Evolutionary conservation across 1,284 basidiomycete species (phyloP), one percentile per base, ranked within the genome.

Genomic region (Trametes polyzona): DNA sequence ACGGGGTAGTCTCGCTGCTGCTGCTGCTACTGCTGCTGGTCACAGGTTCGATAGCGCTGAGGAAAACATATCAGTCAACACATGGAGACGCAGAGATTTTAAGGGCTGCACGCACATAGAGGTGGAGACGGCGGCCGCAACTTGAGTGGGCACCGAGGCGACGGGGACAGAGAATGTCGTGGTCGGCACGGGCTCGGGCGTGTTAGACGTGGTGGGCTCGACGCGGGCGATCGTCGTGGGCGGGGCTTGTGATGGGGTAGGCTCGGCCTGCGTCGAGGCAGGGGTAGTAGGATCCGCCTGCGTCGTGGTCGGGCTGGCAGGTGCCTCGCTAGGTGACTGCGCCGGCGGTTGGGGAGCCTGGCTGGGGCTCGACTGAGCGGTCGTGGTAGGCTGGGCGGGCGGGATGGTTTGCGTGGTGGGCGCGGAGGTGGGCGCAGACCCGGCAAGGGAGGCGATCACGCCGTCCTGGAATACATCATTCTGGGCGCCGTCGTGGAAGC

Each of bases 401-500:
- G 47, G 26, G 24, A 37, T 23, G 33, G 14, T 35, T n/a, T 12
- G 4, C 14, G 33, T 35, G 11, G 33, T 35, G 11, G 33, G 33
- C 9, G 52, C 19, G 1, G 47, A 35, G 11, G 57, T 57, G 2
- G 32, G 37, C 19, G 42, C 52, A 12, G 47, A 50, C 24, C 52
- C 24, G 10, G 47, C 27, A 33, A 50, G 50, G n/a, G 55, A 58
- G 14, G 62, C 56, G 32, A 63, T 61, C 37, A 67, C 65, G 29
- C 67, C 67, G 53, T 82, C 78, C 55, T 74, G 67, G 69, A 86
- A 86, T 62, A 88, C 84, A 67, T 88, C 86, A 64, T 84, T 74
- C 68, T 88, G 85, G 1, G 83, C 75, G 19, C 86, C 83, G 60
- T 86, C 78, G 6, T 64, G 58, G 73, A 84, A 88, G 63, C 80